Evolutionary conservation across 768 basidiomycete species (phyloP), one percentile per base, ranked within the genome.

Genomic region (Daedaleopsis nitida): DNA sequence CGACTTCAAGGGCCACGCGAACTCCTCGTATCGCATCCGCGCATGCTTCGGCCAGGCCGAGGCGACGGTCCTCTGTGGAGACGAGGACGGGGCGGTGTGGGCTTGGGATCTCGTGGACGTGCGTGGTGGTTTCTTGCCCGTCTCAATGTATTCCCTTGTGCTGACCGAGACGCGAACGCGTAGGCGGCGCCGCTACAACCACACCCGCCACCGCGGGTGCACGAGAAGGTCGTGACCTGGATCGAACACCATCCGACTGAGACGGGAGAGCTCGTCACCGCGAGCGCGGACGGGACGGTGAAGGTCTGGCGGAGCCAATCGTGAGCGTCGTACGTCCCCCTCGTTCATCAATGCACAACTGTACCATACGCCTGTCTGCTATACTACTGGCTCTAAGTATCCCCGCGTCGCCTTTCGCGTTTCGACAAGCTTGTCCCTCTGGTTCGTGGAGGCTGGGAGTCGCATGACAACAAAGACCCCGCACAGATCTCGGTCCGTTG

Each of bases 61-160:
- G 74, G 89, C 88, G 9, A 85, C 73, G 24, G 86, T 98, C 16
- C 71, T 96, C 5, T 88, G 85, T 62, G 97, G 97, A 10, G 97
- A 98, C 70, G 97, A 98, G 74, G 83, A 88, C 9, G 97, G 97
- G 0, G 77, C 75, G 62, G 77, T 99, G 3, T 97, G 94, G 93
- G 86, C 86, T 44, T 99, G 96, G 96, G 93, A 96, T 67, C 77
- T 98, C 60, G 83, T 98, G 21, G 91, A 93, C 72, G 96, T 96
- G 74, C 70, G 85, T 75, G 55, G n/a, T n/a, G 57, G 34, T 37
- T 52, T 48, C 48, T 5, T 34, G 37, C n/a, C n/a, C n/a, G n/a
- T n/a, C n/a, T n/a, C n/a, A n/a, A n/a, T n/a, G n/a, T n/a, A n/a
- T 44, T 24, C 23, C 32, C 52, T 11, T 38, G 27, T 38, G 27